Base-by-base conservation (phyloP, 2,329 filamentous ascomycete species). In the Trichoderma sp. region DNA sequence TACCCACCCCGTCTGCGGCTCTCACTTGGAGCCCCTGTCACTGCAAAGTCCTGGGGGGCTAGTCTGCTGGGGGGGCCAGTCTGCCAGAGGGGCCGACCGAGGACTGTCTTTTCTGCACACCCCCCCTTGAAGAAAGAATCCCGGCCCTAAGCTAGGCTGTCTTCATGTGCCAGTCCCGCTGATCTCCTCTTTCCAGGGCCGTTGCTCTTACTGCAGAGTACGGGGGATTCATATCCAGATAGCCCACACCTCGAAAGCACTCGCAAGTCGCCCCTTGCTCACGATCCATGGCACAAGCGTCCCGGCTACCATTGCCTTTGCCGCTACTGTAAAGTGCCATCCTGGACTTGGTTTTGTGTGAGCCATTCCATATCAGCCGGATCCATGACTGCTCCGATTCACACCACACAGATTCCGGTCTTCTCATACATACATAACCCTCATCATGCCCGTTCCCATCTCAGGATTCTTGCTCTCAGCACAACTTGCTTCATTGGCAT, bases 341-440 rank as follows among this genome's bases (percentile, higher is more conserved):
- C 57, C 58, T 58, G 43, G 66, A 15, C 71, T 64, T 61, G 71
- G 36, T 61, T 63, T 30, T 70, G 58, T 63, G 59, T 53, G 66
- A 64, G 59, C 71, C 58, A 69, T 61, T 69, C 70, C 70, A 69
- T 70, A 72, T 70, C 71, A 70, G 50, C 65, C 71, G 71, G 71
- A 43, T 59, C 50, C 61, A 55, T 53, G 61, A 69, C 59, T 55
- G 58, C 59, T 36, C 71, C 71, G 66, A 70, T 57, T 64, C 50
- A 72, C 58, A 69, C 71, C 59, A 64, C 66, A 50, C 71, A 64
- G n/a, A 17, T 53, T 50, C 71, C 69, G 30, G 61, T 65, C 70
- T 50, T 47, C 59, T 71, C 67, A 76, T 76, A 76, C 75, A 76
- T 77, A 75, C 76, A 76, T 77, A 75, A 74, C 69, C 72, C 68